These are phyloP conservation scores for Solanum piurae DNA, from an alignment of 257 asterid species.

Conservation along the genomic window DNA sequence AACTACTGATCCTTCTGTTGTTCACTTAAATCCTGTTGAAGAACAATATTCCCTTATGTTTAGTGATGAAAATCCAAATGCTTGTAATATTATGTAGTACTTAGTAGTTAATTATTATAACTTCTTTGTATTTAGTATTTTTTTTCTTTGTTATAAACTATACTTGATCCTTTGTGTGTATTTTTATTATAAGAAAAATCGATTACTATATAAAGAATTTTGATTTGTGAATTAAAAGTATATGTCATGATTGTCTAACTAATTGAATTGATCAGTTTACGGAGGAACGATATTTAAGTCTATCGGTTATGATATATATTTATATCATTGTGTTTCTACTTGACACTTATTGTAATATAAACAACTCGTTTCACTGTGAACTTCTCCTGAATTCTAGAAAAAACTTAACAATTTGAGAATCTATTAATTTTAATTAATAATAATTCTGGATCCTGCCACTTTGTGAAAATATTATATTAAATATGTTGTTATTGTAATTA, in stretches of 20 bases:
- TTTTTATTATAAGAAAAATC: background rate
- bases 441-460: fast-evolving
- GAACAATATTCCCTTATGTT: slow-evolving; percentile 69
- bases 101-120: too few relatives aligned
- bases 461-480: too few relatives aligned
- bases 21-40: slow-evolving; percentile 60
- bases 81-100: slow-evolving; percentile 66
- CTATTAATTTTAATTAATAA: background rate
- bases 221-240: background rate
- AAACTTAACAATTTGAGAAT: background rate
- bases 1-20: slow-evolving; percentile 61
- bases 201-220: background rate
- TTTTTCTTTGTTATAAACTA: background rate
- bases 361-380: too few relatives aligned
- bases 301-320: background rate
- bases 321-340: background rate
- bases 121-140: too few relatives aligned
- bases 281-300: background rate
- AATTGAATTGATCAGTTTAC: background rate
- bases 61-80: slow-evolving; percentile 74
- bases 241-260: background rate
- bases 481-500: too few relatives aligned
- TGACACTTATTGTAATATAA: too few relatives aligned
- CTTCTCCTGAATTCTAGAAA: too few relatives aligned
- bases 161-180: background rate